Conservation (phyloP, 2,329 filamentous ascomycete species). For the Anthostomella pinea region DNA sequence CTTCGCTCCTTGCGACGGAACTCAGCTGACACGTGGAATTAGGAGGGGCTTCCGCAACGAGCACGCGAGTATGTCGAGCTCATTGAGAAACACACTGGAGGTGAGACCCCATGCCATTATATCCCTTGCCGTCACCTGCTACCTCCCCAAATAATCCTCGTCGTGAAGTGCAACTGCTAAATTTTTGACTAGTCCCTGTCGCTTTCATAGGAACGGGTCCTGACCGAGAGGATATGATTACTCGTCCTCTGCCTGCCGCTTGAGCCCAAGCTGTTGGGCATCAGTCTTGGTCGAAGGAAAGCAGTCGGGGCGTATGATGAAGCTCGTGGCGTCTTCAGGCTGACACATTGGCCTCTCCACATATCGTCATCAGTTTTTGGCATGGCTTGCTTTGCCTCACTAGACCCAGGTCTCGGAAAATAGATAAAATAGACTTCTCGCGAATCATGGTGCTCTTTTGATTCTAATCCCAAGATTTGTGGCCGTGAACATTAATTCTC, state of each 20-base stretch:
- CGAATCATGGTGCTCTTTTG: no score
- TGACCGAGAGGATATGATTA: slow-evolving; percentile 9
- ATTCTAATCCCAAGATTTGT: no score
- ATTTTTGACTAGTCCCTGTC: not conserved
- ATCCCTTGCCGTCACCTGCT: not conserved
- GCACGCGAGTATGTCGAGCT: slow-evolving; percentile 62
- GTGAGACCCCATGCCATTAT: not conserved
- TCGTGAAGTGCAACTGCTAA: not conserved
- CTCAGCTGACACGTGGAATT: not conserved
- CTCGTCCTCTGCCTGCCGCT: not conserved
- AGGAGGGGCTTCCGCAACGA: slow-evolving; percentile 57
- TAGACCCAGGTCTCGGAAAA: no score
- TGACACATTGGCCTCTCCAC: no score
- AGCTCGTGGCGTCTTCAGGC: no score
- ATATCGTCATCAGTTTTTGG: no score
- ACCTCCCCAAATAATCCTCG: not conserved
- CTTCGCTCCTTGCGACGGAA: not conserved
- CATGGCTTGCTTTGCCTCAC: no score
- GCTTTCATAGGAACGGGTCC: not conserved
- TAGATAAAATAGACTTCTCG: no score
- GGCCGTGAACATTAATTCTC: no score
- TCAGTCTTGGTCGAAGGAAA: no score
- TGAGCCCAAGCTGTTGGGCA: no score
- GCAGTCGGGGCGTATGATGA: no score
- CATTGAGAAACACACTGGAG: slow-evolving; percentile 17